A percentile compares a stretch with the other conserved stretches of the same genome.
phyloP scores from a whole-genome alignment of 306 rosid species.

The Inga laurina region DNA sequence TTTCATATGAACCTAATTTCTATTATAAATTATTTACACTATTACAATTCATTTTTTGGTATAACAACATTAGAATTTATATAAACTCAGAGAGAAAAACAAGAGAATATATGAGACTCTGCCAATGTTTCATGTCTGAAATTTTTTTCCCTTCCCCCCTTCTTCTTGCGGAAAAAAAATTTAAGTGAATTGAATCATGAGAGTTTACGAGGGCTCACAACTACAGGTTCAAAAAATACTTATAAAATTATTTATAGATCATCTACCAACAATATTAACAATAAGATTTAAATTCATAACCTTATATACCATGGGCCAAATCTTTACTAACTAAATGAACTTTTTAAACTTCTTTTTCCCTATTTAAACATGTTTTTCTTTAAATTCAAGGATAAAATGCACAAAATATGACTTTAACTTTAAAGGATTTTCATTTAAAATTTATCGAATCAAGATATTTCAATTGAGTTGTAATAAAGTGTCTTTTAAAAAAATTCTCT shows the following conservation, averaged over 20 bases:
- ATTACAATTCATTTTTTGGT: background rate
- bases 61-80: background rate
- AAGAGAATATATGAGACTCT: background rate
- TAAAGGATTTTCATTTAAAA: background rate
- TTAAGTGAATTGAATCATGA: too few relatives aligned
- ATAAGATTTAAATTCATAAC: too few relatives aligned
- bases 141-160: background rate
- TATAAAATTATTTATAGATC: too few relatives aligned
- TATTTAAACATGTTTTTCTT: background rate
- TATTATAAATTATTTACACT: background rate
- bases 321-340: background rate
- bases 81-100: background rate
- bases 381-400: background rate
- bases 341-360: background rate
- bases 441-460: background rate
- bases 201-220: too few relatives aligned
- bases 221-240: too few relatives aligned
- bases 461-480: background rate
- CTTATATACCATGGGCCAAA: background rate
- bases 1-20: background rate
- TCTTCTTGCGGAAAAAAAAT: too few relatives aligned
- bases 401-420: background rate
- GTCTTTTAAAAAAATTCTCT: background rate
- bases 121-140: background rate
- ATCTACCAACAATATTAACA: too few relatives aligned